Evolutionary conservation across 1,284 basidiomycete genomes (phyloP).

Genomic region (Neolentinus lepideus): DNA sequence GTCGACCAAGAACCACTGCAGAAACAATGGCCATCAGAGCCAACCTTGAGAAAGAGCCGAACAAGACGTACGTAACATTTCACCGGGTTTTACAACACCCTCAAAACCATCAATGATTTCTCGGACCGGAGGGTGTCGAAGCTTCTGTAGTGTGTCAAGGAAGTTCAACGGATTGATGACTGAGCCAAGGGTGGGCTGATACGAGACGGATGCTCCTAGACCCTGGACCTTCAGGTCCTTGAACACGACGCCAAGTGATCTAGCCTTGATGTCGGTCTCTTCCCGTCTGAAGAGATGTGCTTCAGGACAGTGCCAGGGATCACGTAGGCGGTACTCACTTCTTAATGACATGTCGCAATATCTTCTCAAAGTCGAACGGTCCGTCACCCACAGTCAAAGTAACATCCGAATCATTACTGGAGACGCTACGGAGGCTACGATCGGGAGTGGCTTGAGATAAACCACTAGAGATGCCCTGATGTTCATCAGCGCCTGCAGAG

Average conservation of each 20-base stretch:
- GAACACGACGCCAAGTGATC: slow-evolving; percentile 29
- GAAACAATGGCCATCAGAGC: not conserved
- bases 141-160: slow-evolving; percentile 16
- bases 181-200: slow-evolving; percentile 35
- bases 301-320: not conserved
- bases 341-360: slow-evolving; percentile 18
- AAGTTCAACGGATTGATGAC: slow-evolving; percentile 27
- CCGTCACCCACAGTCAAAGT: slow-evolving; percentile 12
- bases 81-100: slow-evolving; percentile 47
- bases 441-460: slow-evolving; percentile 4
- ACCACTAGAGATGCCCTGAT: slow-evolving; percentile 21
- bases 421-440: not conserved
- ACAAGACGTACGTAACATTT: slow-evolving; percentile 45
- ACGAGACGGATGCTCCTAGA: slow-evolving; percentile 23
- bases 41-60: not conserved
- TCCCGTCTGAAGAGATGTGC: slow-evolving; percentile 13
- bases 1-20: slow-evolving; percentile 53
- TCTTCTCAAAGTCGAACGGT: slow-evolving; percentile 24
- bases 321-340: not conserved
- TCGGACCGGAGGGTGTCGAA: slow-evolving; percentile 31
- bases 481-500: slow-evolving; percentile 22
- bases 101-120: slow-evolving; percentile 42
- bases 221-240: slow-evolving; percentile 28
- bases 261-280: slow-evolving; percentile 20
- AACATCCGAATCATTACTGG: slow-evolving; percentile 11